phyloP scores from a whole-genome alignment of 2,329 filamentous ascomycete species.

The Stemphylium vesicarium region DNA sequence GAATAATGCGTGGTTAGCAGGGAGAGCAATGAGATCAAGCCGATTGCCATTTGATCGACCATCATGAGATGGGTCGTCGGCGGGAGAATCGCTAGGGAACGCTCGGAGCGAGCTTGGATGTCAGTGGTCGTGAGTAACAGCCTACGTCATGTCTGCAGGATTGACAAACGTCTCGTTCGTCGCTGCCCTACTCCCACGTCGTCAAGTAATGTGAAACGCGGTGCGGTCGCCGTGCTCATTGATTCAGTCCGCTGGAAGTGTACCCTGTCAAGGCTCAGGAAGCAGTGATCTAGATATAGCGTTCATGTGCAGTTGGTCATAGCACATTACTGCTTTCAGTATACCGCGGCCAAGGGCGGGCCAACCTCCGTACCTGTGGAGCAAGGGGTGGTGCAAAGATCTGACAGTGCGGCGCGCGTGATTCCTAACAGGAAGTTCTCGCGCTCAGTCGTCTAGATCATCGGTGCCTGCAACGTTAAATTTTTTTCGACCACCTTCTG shows the following conservation, averaged over 20 bases:
- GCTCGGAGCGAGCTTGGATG: conserved; percentile 45
- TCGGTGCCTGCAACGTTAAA: conserved; percentile 80
- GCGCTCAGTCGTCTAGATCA: conserved; percentile 55
- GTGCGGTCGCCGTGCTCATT: conserved; percentile 45
- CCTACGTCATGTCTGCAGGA: conserved; percentile 39
- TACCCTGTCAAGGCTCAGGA: conserved; percentile 35
- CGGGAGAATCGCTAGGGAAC: conserved; percentile 46
- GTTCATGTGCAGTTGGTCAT: conserved; percentile 39
- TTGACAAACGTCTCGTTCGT: conserved; percentile 44
- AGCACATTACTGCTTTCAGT: conserved; percentile 37
- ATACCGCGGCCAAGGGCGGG: conserved; percentile 38
- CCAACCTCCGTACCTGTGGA: conserved; percentile 40
- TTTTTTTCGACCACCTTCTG: conserved; percentile 81
- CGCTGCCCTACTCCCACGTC: conserved; percentile 34
- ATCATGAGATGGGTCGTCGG: conserved; percentile 48
- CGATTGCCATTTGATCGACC: conserved; percentile 39
- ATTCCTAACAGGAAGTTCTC: conserved; percentile 38
- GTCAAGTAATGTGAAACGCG: conserved; percentile 37
- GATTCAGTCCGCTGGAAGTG: conserved; percentile 38
- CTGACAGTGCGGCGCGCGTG: conserved; percentile 38
- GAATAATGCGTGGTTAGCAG: conserved; percentile 47
- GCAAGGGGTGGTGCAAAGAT: conserved; percentile 44
- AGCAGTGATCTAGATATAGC: conserved; percentile 41
- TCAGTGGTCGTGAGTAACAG: conserved; percentile 45
- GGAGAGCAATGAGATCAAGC: conserved; percentile 45